Conservation (phyloP, 164 flowering plant species). For the Dillenia turbinata region DNA sequence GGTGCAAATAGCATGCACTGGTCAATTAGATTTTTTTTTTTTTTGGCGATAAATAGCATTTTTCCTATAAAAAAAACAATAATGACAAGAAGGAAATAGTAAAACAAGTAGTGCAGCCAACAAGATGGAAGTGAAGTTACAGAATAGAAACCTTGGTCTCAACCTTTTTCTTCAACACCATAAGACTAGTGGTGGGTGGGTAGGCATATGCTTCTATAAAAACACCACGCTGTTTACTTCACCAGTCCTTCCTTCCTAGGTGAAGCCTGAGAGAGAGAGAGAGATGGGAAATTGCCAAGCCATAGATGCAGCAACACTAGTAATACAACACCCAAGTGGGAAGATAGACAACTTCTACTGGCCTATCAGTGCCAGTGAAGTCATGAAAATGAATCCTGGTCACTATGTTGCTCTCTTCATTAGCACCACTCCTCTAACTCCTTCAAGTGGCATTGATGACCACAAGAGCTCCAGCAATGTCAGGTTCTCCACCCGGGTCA, state of each 20-base stretch:
- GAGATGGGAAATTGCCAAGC: constrained; percentile 94
- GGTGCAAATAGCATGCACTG: too few relatives aligned
- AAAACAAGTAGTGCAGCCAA: too few relatives aligned
- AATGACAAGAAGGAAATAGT: too few relatives aligned
- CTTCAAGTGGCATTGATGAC: constrained; percentile 6
- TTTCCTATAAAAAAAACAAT: too few relatives aligned
- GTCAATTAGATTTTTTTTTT: too few relatives aligned
- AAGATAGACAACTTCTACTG: constrained; percentile 62
- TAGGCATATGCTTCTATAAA: too few relatives aligned
- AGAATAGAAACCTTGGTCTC: too few relatives aligned
- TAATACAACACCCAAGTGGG: constrained; percentile 72
- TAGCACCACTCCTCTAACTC: constrained; percentile 41
- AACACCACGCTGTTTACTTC: too few relatives aligned
- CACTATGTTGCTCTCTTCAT: constrained; percentile 85
- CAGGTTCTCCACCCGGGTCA: constrained; percentile 57
- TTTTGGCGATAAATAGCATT: too few relatives aligned
- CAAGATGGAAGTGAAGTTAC: too few relatives aligned
- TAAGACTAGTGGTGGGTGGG: too few relatives aligned
- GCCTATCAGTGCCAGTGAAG: constrained; percentile 62
- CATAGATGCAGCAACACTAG: constrained; percentile 66
- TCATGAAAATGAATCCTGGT: constrained; percentile 80
- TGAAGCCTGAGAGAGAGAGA: constrained; percentile 9
- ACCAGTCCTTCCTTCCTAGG: not conserved
- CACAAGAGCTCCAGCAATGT: constrained; percentile 10
- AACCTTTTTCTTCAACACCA: too few relatives aligned